Base-by-base conservation (phyloP, 345 rosid genomes). In the Gossypium mustelinum region DNA sequence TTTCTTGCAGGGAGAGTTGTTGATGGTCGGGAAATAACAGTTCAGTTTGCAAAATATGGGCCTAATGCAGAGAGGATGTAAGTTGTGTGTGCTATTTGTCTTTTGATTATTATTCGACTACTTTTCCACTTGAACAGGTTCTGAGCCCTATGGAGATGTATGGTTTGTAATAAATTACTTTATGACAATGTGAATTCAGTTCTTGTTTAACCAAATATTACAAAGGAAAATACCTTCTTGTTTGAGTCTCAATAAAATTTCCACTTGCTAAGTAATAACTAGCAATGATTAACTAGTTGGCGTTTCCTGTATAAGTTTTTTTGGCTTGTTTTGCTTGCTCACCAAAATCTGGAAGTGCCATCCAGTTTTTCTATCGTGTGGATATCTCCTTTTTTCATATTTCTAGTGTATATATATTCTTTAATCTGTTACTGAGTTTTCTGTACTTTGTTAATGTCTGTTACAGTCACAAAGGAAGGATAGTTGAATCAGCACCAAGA, bases 1-100 rank as follows among this genome's bases (percentile, higher is more conserved):
- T 11, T 11, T 61, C 2, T 81, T 84, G 47, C 86, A 95, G 99
- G 99, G 73, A 85, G 88, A 82, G 87, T 91, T 61, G 99, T 93
- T 50, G 99, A 95, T 84, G 98, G 98, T 54, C 86, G 98, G 34
- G 99, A 95, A 76, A 95, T 95, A 58, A 90, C 92, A 24, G 99
- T 95, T 76, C 99, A 95, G 52, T 91, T 95, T 80, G 97, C 99
- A 0, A 95, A 95, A 63, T 93, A 95, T 71, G 99, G 99, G n/a
- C 98, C 99, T 10, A 89, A 91, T 85, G 97, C 99, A 39, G 98
- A 92, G 83, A 88, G 84, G 77, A 94, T 92, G 98, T 94, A 82
- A 84, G 97, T 74, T 18, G 43, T 70, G 12, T 24, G n/a, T 24
- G 51, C 43, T 57, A 9, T 20, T 57, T 41, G 9, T 56, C 11